phyloP scores from a whole-genome alignment of 139 green algal species.

The Eudorina sp. region DNA sequence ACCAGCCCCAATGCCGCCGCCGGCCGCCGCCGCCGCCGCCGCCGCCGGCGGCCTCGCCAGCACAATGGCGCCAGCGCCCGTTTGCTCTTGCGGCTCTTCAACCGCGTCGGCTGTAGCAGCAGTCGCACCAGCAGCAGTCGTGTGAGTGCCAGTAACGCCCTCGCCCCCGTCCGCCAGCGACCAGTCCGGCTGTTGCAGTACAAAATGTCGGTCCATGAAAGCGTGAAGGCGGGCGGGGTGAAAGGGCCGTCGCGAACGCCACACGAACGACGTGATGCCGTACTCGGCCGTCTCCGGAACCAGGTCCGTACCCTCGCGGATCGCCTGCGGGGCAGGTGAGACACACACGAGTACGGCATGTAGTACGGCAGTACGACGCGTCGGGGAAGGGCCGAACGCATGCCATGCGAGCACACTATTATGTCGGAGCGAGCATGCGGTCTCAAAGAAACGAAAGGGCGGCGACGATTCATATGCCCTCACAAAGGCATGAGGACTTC shows the following conservation, averaged over 20 bases:
- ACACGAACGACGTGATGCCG: constrained; percentile 84
- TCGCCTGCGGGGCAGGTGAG: background rate
- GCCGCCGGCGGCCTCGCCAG: background rate
- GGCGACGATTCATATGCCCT: too few relatives aligned
- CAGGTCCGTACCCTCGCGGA: constrained; percentile 52
- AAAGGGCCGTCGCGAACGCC: constrained; percentile 77
- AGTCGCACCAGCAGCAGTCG: too few relatives aligned
- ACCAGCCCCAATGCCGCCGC: background rate
- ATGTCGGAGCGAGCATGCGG: too few relatives aligned
- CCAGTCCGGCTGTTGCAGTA: constrained; percentile 73
- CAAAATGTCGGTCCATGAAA: constrained; percentile 66
- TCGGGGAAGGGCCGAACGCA: too few relatives aligned
- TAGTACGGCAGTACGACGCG: too few relatives aligned
- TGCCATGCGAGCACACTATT: too few relatives aligned
- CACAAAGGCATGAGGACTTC: too few relatives aligned
- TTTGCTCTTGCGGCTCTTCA: too few relatives aligned
- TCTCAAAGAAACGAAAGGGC: too few relatives aligned
- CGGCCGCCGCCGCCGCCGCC: background rate
- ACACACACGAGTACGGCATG: background rate
- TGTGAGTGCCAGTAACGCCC: background rate
- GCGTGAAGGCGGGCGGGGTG: constrained; percentile 78
- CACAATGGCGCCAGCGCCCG: too few relatives aligned
- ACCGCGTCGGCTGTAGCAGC: too few relatives aligned
- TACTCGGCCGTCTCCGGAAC: constrained; percentile 75
- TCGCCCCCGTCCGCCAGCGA: constrained; percentile 44